Evolutionary conservation across 228 moss, liverwort and hornwort genomes (phyloP).

Genomic region (Sphagnum fallax): DNA sequence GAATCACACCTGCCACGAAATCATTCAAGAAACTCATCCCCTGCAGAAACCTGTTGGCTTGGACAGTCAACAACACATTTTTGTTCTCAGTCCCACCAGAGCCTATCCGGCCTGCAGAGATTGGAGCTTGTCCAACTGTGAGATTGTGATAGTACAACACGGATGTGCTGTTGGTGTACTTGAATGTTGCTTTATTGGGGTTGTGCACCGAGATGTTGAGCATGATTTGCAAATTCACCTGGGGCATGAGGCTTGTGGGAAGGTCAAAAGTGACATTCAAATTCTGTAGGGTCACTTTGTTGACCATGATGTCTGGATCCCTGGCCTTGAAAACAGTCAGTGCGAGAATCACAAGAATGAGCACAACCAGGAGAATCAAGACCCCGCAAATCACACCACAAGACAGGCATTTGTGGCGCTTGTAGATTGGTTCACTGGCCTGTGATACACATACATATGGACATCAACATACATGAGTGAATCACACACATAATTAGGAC

Average conservation of each 20-base stretch:
- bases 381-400: conserved; percentile 15
- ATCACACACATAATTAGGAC: too few relatives aligned
- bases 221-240: conserved; percentile 37
- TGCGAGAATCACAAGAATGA: conserved; percentile 26
- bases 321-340: conserved; percentile 49
- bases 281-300: conserved; percentile 28
- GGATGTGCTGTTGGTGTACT: conserved; percentile 66
- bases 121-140: conserved; percentile 63
- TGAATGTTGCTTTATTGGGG: conserved; percentile 71
- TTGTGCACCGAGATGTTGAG: conserved; percentile 68
- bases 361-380: conserved; percentile 3
- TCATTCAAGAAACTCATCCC: conserved; percentile 44
- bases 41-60: conserved; percentile 43
- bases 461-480: too few relatives aligned
- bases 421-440: conserved; percentile 27
- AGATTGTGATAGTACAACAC: conserved; percentile 50
- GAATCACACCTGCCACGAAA: conserved; percentile 49
- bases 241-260: conserved; percentile 19
- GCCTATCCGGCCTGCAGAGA: conserved; percentile 50
- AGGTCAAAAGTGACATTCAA: conserved; percentile 24
- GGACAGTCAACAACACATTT: conserved; percentile 35
- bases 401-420: conserved; percentile 13
- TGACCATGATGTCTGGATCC: conserved; percentile 30
- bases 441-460: conserved; percentile 2
- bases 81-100: conserved; percentile 34